Conservation (phyloP, 2,329 filamentous ascomycete species). For the Aspergillus felis region DNA sequence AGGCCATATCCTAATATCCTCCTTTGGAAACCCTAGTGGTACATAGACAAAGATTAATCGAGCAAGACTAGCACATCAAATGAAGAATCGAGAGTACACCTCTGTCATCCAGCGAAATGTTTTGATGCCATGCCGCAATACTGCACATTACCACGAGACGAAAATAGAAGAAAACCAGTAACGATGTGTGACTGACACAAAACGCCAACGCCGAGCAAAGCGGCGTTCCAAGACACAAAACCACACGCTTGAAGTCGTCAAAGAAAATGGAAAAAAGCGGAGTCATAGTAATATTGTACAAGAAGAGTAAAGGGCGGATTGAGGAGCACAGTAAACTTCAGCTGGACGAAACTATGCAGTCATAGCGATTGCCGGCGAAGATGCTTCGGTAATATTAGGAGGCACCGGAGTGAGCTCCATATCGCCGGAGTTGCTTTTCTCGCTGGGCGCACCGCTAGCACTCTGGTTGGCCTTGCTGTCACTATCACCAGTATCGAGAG, state of each 20-base stretch:
- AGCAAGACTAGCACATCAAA: not conserved
- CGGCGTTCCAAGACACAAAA: constrained; percentile 1
- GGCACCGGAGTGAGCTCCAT: constrained; percentile 44
- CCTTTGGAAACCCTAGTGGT: not conserved
- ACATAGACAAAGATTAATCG: not conserved
- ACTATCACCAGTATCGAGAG: constrained; percentile 52
- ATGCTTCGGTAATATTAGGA: constrained; percentile 49
- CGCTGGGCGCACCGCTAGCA: constrained; percentile 54
- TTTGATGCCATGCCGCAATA: not conserved
- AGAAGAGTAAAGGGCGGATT: constrained; percentile 5
- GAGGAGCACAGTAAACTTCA: not conserved
- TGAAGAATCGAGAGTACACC: not conserved
- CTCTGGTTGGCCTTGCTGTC: constrained; percentile 56
- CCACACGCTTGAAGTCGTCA: constrained; percentile 1
- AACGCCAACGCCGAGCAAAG: constrained; percentile 3
- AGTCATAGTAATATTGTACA: constrained; percentile 24
- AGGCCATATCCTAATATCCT: not conserved
- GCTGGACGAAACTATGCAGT: constrained; percentile 25
- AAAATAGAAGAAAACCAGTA: not conserved
- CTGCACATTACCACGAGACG: not conserved
- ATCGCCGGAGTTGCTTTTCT: constrained; percentile 56
- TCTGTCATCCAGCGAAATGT: not conserved
- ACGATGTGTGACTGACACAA: not conserved
- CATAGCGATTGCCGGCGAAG: constrained; percentile 45
- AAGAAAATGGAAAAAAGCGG: constrained; percentile 7